phyloP scores from a whole-genome alignment of 2,329 filamentous ascomycete species.

The Fusarium irregulare region DNA sequence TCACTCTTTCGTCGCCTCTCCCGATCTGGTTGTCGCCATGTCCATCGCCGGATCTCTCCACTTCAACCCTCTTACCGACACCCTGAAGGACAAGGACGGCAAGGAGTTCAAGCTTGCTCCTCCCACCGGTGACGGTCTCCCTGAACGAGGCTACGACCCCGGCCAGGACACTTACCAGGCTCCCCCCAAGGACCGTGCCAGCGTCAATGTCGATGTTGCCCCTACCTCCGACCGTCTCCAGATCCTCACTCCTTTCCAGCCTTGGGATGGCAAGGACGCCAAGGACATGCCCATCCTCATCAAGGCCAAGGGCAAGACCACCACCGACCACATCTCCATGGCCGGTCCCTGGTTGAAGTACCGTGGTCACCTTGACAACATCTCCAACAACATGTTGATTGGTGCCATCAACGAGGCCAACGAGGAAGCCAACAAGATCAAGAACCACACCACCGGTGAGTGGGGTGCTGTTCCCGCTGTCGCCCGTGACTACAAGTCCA shows the following conservation, averaged over 20 bases:
- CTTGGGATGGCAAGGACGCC: conserved; percentile 95
- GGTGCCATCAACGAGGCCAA: conserved; percentile 97
- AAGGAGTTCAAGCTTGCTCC: conserved; percentile 91
- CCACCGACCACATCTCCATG: conserved; percentile 97
- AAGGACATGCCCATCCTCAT: conserved; percentile 88
- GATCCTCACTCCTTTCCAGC: conserved; percentile 83
- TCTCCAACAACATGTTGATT: conserved; percentile 99
- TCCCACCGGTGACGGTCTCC: conserved; percentile 85
- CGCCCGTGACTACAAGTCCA: conserved; percentile 98
- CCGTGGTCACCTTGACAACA: conserved; percentile 98
- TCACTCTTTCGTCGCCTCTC: conserved; percentile 92
- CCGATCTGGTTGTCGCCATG: conserved; percentile 89
- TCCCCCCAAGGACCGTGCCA: conserved; percentile 80
- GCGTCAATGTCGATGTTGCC: conserved; percentile 83
- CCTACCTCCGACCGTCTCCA: conserved; percentile 95
- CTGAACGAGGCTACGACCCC: conserved; percentile 84
- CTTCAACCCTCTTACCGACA: conserved; percentile 96
- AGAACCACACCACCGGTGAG: conserved; percentile 86
- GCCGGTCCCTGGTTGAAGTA: conserved; percentile 98
- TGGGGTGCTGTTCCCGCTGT: conserved; percentile 91
- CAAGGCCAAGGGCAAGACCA: conserved; percentile 98
- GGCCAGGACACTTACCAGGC: conserved; percentile 96
- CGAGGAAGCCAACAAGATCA: conserved; percentile 96
- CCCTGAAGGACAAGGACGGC: conserved; percentile 92
- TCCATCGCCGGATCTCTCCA: conserved; percentile 84